Conservation (phyloP, 1,139 yeast species). For the Pneumocystis canis region DNA sequence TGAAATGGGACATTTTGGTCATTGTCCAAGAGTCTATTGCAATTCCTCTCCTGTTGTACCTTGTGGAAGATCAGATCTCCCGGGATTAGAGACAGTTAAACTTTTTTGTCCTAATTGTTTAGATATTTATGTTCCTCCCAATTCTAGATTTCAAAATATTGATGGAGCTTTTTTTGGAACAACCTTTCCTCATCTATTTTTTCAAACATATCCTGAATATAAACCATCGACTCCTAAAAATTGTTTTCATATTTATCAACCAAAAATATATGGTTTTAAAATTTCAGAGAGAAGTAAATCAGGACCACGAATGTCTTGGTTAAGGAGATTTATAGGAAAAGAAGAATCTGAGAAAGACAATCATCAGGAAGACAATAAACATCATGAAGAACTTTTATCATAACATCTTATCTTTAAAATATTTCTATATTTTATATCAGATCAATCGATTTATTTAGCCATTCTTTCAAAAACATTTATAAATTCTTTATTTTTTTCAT, state of each 20-base stretch:
- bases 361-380: background rate
- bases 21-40: slow-evolving; percentile 81
- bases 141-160: slow-evolving; percentile 67
- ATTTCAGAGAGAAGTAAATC: slow-evolving; percentile 58
- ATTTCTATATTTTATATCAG: no score
- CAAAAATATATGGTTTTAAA: slow-evolving; percentile 67
- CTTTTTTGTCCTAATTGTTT: slow-evolving; percentile 89
- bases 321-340: slow-evolving; percentile 31
- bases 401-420: no score
- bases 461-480: no score
- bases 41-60: slow-evolving; percentile 89
- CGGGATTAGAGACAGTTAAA: slow-evolving; percentile 83
- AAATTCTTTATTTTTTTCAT: no score
- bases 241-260: slow-evolving; percentile 7
- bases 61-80: slow-evolving; percentile 77
- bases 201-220: slow-evolving; percentile 78
- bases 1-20: slow-evolving; percentile 77
- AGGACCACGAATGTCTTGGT: slow-evolving; percentile 94
- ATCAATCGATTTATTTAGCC: no score
- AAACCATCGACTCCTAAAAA: slow-evolving; percentile 4
- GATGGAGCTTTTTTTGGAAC: slow-evolving; percentile 98
- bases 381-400: background rate
- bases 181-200: slow-evolving; percentile 80
- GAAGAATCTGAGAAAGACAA: slow-evolving; percentile 3
- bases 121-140: slow-evolving; percentile 76